Conservation (phyloP, 2,329 filamentous ascomycete species). For the Alternaria sp. region DNA sequence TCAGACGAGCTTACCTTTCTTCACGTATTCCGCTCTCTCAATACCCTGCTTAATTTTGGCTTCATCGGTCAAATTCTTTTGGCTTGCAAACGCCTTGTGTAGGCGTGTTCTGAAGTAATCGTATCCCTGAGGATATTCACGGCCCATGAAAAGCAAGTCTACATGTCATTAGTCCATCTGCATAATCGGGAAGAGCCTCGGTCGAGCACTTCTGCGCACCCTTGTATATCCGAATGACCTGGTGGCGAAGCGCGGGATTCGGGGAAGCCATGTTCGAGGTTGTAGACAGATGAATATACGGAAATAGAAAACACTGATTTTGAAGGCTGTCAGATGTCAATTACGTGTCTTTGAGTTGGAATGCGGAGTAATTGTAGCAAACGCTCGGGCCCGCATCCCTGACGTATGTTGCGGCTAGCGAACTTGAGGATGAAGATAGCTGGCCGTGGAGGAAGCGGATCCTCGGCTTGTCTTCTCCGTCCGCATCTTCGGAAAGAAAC, state of each 20-base stretch:
- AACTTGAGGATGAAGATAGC: neutral
- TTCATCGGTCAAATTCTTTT: constrained; percentile 74
- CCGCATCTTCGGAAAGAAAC: neutral
- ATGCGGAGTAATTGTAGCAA: constrained; percentile 8
- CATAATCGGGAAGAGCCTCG: neutral
- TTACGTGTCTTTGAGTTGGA: neutral
- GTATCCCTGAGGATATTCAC: constrained; percentile 87
- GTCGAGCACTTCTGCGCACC: constrained; percentile 58
- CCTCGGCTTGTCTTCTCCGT: constrained; percentile 9
- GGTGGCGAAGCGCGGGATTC: constrained; percentile 70
- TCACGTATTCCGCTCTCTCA: constrained; percentile 83
- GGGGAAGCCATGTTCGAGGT: constrained; percentile 40
- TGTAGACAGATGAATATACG: neutral
- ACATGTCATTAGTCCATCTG: constrained; percentile 12
- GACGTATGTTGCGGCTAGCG: constrained; percentile 9
- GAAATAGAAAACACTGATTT: neutral
- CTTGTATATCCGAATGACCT: constrained; percentile 91
- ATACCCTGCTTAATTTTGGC: constrained; percentile 80
- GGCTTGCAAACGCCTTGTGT: constrained; percentile 84
- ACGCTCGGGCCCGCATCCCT: constrained; percentile 9
- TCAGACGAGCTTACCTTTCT: constrained; percentile 73
- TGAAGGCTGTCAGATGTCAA: neutral
- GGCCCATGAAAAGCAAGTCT: constrained; percentile 87
- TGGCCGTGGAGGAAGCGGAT: constrained; percentile 3
- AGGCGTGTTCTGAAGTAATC: constrained; percentile 82